Percentiles rank a stretch among this genome's conserved stretches.
These are phyloP conservation scores for Aspergillus incahuasiensis DNA, from an alignment of 495 filamentous ascomycete genomes.

Conservation along the genomic window DNA sequence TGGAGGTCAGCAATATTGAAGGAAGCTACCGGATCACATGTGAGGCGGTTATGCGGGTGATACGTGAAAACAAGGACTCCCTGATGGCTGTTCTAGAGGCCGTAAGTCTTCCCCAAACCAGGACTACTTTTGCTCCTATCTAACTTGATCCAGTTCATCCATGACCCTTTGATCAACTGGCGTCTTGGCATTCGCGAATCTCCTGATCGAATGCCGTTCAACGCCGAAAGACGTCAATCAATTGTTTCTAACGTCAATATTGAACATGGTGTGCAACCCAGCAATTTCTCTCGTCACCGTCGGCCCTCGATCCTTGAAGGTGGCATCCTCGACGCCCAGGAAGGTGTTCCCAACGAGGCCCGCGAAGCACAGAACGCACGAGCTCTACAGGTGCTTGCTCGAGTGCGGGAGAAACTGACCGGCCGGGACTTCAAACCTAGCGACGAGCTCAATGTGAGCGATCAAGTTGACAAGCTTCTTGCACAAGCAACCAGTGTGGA, in stretches of 20 bases:
- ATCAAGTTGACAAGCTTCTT: conserved; percentile 90
- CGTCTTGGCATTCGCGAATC: conserved; percentile 83
- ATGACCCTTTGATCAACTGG: conserved; percentile 97
- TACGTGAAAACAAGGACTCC: conserved; percentile 94
- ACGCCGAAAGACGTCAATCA: conserved; percentile 70
- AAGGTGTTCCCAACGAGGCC: conserved; percentile 48
- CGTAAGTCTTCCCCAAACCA: conserved; percentile 51
- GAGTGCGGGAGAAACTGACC: conserved; percentile 93
- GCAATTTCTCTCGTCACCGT: conserved; percentile 44
- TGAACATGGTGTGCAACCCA: conserved; percentile 42
- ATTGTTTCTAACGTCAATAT: conserved; percentile 63
- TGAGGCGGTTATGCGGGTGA: conserved; percentile 96
- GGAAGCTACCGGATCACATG: conserved; percentile 96
- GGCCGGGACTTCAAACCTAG: conserved; percentile 57
- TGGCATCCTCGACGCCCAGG: conserved; percentile 44
- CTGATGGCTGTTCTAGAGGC: conserved; percentile 98
- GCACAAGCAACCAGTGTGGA: conserved; percentile 93
- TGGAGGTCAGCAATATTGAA: conserved; percentile 99
- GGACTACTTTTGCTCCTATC: not conserved
- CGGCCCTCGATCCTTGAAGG: conserved; percentile 49
- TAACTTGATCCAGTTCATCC: conserved; percentile 71
- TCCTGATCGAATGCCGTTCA: conserved; percentile 72
- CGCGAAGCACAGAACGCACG: conserved; percentile 87
- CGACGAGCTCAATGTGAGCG: conserved; percentile 79
- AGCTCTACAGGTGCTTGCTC: conserved; percentile 83